phyloP scores from a whole-genome alignment of 2,329 filamentous ascomycete genomes.

The Drechslera avenae region DNA sequence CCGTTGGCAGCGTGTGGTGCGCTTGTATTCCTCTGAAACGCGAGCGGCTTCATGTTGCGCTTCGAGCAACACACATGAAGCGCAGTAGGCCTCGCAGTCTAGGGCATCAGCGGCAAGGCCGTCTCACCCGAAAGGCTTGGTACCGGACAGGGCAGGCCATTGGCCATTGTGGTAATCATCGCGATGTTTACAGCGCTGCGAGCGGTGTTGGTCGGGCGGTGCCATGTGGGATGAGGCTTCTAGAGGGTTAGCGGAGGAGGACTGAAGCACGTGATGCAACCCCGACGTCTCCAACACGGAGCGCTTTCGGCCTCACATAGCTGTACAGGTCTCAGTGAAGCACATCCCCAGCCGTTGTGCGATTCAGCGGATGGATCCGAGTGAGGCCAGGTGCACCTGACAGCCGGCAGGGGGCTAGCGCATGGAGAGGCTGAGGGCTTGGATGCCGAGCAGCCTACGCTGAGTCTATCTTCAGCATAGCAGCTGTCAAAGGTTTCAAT shows the following conservation, averaged over 20 bases:
- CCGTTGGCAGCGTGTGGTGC: constrained; percentile 44
- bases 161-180: constrained; percentile 9
- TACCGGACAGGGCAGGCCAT: constrained; percentile 20
- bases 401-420: neutral
- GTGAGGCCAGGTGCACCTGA: neutral
- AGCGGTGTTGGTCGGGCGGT: constrained; percentile 1
- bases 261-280: constrained; percentile 9
- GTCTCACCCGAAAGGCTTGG: constrained; percentile 37
- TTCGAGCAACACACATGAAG: constrained; percentile 47
- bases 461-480: constrained; percentile 1
- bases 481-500: constrained; percentile 9
- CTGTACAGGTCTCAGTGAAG: neutral
- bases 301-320: constrained; percentile 2
- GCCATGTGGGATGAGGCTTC: neutral
- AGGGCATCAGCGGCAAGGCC: constrained; percentile 27
- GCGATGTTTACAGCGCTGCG: constrained; percentile 6
- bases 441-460: neutral
- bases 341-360: neutral
- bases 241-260: neutral
- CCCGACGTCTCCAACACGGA: neutral
- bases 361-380: neutral
- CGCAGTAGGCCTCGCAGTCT: constrained; percentile 41
- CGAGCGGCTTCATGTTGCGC: constrained; percentile 42
- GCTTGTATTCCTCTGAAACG: constrained; percentile 45
- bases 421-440: constrained; percentile 1